Evolutionary conservation across 2,329 filamentous ascomycete genomes (phyloP).

Genomic region (Alternaria rosae): DNA sequence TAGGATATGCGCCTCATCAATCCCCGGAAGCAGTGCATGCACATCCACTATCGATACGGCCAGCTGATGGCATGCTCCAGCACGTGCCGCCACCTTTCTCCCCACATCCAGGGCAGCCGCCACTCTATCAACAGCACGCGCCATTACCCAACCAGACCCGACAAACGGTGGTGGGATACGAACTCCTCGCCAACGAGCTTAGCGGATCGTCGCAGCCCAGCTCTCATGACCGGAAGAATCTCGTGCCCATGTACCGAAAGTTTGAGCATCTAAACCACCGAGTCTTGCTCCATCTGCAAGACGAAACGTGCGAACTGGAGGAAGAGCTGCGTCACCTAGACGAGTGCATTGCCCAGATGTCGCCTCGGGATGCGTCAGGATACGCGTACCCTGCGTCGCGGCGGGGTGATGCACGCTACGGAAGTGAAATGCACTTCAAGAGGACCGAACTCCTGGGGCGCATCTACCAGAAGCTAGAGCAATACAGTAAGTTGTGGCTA

Average conservation of each 20-base stretch:
- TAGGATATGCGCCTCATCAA: slow-evolving; percentile 35
- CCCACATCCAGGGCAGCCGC: slow-evolving; percentile 33
- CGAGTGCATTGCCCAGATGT: slow-evolving; percentile 58
- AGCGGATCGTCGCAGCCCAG: slow-evolving; percentile 33
- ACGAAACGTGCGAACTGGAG: slow-evolving; percentile 82
- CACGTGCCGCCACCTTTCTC: slow-evolving; percentile 27
- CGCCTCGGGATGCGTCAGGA: slow-evolving; percentile 36
- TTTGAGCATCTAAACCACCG: slow-evolving; percentile 86
- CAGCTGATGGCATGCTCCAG: slow-evolving; percentile 22
- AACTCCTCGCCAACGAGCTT: slow-evolving; percentile 48
- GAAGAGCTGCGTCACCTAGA: slow-evolving; percentile 77
- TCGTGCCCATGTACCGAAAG: slow-evolving; percentile 76
- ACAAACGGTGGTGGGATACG: slow-evolving; percentile 48
- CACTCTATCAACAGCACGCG: slow-evolving; percentile 35
- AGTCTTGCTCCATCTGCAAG: slow-evolving; percentile 81
- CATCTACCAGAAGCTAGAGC: slow-evolving; percentile 70
- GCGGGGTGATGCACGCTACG: slow-evolving; percentile 62
- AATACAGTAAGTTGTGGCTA: slow-evolving; percentile 66
- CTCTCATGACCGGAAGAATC: slow-evolving; percentile 16
- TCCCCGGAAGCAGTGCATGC: slow-evolving; percentile 30
- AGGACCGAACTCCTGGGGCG: slow-evolving; percentile 67
- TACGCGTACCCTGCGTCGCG: slow-evolving; percentile 63
- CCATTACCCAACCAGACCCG: slow-evolving; percentile 31
- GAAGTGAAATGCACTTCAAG: slow-evolving; percentile 66
- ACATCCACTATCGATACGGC: slow-evolving; percentile 33